A percentile compares a stretch with the other conserved stretches of the same genome.
Evolutionary conservation across 1,284 basidiomycete genomes (phyloP).

Genomic region (Puccinia polysora): DNA sequence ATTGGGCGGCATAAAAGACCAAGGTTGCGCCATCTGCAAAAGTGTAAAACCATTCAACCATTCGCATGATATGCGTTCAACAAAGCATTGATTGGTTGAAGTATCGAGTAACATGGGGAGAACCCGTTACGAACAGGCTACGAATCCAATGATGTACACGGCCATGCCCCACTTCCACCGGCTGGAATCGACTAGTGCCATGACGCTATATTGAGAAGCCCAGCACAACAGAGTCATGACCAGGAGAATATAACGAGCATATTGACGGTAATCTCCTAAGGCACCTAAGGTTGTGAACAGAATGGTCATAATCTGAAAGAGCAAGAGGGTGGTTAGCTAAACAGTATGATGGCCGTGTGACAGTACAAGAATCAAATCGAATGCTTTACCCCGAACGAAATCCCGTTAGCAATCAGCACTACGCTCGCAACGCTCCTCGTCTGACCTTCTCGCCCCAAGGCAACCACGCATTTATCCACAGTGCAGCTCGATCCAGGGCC

Average conservation of each 20-base stretch:
- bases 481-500: constrained; percentile 24
- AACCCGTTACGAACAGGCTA: constrained; percentile 25
- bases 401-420: constrained; percentile 38
- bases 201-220: constrained; percentile 21
- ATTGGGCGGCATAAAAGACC: constrained; percentile 40
- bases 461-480: constrained; percentile 26
- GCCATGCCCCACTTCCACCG: constrained; percentile 31
- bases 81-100: no score
- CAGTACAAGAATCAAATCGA: no score
- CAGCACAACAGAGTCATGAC: constrained; percentile 38
- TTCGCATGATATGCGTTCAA: no score
- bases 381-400: constrained; percentile 28
- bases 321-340: not conserved
- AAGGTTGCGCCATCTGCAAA: constrained; percentile 39
- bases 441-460: constrained; percentile 8
- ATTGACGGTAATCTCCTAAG: constrained; percentile 33
- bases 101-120: no score
- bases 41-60: no score
- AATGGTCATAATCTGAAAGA: constrained; percentile 39
- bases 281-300: constrained; percentile 38
- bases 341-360: not conserved
- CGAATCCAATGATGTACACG: constrained; percentile 41
- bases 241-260: constrained; percentile 34
- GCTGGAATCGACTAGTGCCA: constrained; percentile 25
- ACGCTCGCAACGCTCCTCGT: constrained; percentile 35